Percentiles rank a stretch among this genome's conserved stretches.
These are phyloP conservation scores for Diversispora epigaea DNA, from an alignment of 192 early-diverging fungal genomes.

Conservation along the genomic window DNA sequence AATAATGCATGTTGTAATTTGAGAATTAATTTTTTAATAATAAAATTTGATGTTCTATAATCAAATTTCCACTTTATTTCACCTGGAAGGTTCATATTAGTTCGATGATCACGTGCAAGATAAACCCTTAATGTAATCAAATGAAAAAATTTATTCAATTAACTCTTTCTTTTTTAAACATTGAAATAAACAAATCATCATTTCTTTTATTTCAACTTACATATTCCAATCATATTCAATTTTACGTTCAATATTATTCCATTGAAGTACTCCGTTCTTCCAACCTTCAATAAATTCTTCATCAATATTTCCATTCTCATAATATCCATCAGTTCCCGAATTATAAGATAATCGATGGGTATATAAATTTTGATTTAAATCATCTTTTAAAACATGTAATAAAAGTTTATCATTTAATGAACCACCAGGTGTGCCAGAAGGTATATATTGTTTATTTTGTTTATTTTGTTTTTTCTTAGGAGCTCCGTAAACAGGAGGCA, in stretches of 20 bases:
- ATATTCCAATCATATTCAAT: neutral
- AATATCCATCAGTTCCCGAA: neutral
- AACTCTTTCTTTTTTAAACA: neutral
- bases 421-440: neutral
- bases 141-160: too few relatives aligned
- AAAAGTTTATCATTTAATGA: neutral
- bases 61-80: conserved; percentile 9
- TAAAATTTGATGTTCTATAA: neutral
- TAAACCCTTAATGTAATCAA: neutral
- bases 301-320: neutral
- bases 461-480: too few relatives aligned
- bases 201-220: neutral
- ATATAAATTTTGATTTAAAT: neutral
- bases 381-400: neutral
- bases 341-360: neutral
- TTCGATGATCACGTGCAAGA: neutral
- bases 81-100: neutral
- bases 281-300: neutral
- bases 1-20: neutral
- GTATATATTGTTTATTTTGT: too few relatives aligned
- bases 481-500: too few relatives aligned
- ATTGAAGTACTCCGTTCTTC: neutral
- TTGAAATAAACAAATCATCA: neutral
- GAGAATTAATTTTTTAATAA: neutral
- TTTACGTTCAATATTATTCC: neutral